Evolutionary conservation across 2,329 filamentous ascomycete genomes (phyloP), one percentile per base, ranked within the genome.

Genomic region (Arthrinium puccinioides): DNA sequence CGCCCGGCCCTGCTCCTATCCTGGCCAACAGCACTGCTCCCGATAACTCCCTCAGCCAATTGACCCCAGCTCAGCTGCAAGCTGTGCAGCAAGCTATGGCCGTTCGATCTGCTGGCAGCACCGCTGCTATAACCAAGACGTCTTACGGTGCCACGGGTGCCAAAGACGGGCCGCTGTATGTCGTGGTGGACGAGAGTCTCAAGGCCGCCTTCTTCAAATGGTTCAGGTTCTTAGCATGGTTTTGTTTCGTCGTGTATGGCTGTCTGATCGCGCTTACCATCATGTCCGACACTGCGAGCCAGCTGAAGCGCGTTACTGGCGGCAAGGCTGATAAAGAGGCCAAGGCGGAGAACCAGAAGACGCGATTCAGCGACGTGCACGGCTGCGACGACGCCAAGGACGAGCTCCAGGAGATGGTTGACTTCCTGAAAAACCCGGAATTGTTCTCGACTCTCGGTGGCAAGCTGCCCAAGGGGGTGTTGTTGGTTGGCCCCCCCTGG

Each of bases 361-460:
- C 88, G 15, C 81, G 86, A 32, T 98, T 98, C 66, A 75, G 74
- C 40, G 92, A 98, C 57, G 92, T 98, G 6, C 92, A 98, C 57
- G 92, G 92, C 36, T 97, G 90, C 49, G 89, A 97, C 46, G 94
- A 98, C 63, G 92, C 92, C 46, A 98, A 97, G 67, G 94, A 98
- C 53, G 92, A 98, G 61, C 76, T 98, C 4, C 86, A 94, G 61
- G 92, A 98, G 62, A 79, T 98, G 37, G 90, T 98, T 32, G 92
- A 98, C 52, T 98, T 98, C 53, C 66, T 98, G 48, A 85, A 88
- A 62, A 89, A 90, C 58, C 94, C 92, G 1, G 86, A 94, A 9
- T 87, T 84, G 55, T 98, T 97, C 64, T 89, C 85, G 32, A 87
- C 87, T 43, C 82, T 98, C 32, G 92, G 92, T 55, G 92, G 92